Percentiles rank a stretch among this genome's conserved stretches.
Evolutionary conservation across 495 filamentous ascomycete species (phyloP).

Genomic region (Staphylotrichum tortipilum): DNA sequence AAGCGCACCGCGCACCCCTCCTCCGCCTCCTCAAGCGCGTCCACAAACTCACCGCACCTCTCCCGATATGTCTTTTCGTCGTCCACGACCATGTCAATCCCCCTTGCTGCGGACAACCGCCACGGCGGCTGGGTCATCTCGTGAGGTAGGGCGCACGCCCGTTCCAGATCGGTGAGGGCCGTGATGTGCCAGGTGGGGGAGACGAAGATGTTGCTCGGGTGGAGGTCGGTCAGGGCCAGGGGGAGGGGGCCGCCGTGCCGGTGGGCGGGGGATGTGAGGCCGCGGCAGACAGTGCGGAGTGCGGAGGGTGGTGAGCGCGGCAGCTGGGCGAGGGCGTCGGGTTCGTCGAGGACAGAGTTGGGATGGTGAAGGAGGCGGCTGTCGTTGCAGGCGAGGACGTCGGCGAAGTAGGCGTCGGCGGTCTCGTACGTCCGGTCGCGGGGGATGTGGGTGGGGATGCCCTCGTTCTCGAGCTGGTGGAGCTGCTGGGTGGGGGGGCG

Average conservation of each 20-base stretch:
- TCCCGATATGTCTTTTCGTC: neutral
- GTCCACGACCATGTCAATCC: neutral
- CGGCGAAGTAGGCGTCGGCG: neutral
- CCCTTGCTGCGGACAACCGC: neutral
- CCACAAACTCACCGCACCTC: neutral
- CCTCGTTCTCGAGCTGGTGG: neutral
- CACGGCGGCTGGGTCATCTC: neutral
- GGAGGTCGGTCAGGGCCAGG: neutral
- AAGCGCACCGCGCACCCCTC: neutral
- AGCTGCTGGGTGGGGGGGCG: neutral
- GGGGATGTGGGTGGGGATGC: neutral
- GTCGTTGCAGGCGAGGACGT: neutral
- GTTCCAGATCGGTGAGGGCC: neutral
- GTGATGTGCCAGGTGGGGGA: neutral
- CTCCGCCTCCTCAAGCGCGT: neutral
- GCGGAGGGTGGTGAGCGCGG: neutral
- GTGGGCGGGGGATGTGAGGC: neutral
- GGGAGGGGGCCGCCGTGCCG: neutral
- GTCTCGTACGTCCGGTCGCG: neutral
- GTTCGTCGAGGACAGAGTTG: neutral
- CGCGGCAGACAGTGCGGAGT: neutral
- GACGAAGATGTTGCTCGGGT: conserved; percentile 2
- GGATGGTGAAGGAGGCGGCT: neutral
- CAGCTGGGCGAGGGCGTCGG: neutral
- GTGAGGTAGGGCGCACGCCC: neutral